Evolutionary conservation across 2,329 filamentous ascomycete species (phyloP).

Genomic region (Colletotrichum magnum): DNA sequence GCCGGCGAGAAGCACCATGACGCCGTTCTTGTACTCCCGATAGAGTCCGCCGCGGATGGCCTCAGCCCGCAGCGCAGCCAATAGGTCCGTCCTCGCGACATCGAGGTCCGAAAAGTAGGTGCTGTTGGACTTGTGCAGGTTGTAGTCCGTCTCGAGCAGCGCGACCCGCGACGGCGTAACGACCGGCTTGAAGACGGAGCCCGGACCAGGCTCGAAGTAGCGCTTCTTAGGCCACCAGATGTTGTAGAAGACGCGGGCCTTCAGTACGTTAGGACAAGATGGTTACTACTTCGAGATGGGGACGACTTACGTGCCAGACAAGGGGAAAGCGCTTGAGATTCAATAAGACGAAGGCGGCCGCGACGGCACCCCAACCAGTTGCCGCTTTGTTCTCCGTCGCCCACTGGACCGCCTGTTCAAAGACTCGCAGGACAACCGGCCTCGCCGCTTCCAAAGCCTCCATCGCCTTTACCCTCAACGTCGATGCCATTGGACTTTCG

Average conservation of each 20-base stretch:
- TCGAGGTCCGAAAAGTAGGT: conserved; percentile 81
- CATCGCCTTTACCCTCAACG: not conserved
- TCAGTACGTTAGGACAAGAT: not conserved
- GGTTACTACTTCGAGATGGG: not conserved
- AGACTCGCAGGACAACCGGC: not conserved
- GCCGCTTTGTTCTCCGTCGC: conserved; percentile 1
- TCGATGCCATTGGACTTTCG: conserved; percentile 1
- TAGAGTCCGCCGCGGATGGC: conserved; percentile 54
- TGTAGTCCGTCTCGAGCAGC: conserved; percentile 76
- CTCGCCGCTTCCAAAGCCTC: conserved; percentile 7
- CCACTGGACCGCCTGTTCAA: conserved; percentile 6
- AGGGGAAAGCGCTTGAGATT: conserved; percentile 28
- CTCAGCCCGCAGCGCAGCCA: conserved; percentile 54
- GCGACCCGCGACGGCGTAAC: conserved; percentile 75
- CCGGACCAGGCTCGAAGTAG: conserved; percentile 42
- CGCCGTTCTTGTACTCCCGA: conserved; percentile 54
- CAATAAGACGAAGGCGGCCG: conserved; percentile 4
- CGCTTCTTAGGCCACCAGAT: conserved; percentile 50
- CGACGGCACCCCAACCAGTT: conserved; percentile 7
- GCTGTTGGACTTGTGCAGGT: conserved; percentile 79
- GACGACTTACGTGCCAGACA: conserved; percentile 25
- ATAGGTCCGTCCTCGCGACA: conserved; percentile 52
- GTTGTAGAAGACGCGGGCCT: conserved; percentile 53
- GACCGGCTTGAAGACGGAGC: conserved; percentile 59
- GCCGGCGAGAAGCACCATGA: conserved; percentile 75